Base-by-base conservation (phyloP, 345 rosid species). In the Ceriops decandra region DNA sequence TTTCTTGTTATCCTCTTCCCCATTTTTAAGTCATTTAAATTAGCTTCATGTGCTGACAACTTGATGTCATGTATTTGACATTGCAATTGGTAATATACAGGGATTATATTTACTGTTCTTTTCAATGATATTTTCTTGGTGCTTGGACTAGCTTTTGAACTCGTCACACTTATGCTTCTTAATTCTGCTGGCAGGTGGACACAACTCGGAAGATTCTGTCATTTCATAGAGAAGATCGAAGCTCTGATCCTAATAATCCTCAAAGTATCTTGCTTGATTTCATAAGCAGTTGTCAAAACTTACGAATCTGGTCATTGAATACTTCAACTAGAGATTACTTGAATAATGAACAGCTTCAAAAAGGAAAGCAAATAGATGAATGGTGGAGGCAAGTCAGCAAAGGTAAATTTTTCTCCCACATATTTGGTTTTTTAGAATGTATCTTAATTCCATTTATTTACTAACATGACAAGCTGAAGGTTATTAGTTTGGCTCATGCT, bases 291-390 rank as follows among this genome's bases (percentile, higher is more conserved):
- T 88, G 95, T 82, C 99, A 91, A 75, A 91, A 87, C 82, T 83
- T 95, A 51, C 89, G 95, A 30, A 91, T 95, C 73, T 90, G 98
- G 99, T 87, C 99, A 46, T 77, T 95, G 88, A 91, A 88, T 79
- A 76, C 87, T 64, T 78, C 95, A 72, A 90, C 90, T 30, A 83
- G 99, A 79, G 93, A 86, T 77, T 91, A 82, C 75, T 84, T 91
- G 76, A 95, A 91, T 74, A 88, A 78, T 71, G 98, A 95, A 68
- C 96, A 95, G 68, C 85, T 95, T 77, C 87, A 86, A 79, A 95
- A 91, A 77, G 99, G 98, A 78, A 95, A 87, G 77, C 99, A 91
- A 80, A 95, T 91, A 64, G 97, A 95, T 83, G 99, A 95, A 82
- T 95, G 99, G 98, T 91, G 98, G 99, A 87, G 85, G 79, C 92